These are phyloP conservation scores for Rhizophagus prolifer DNA, from an alignment of 192 early-diverging fungal species.

Conservation along the genomic window DNA sequence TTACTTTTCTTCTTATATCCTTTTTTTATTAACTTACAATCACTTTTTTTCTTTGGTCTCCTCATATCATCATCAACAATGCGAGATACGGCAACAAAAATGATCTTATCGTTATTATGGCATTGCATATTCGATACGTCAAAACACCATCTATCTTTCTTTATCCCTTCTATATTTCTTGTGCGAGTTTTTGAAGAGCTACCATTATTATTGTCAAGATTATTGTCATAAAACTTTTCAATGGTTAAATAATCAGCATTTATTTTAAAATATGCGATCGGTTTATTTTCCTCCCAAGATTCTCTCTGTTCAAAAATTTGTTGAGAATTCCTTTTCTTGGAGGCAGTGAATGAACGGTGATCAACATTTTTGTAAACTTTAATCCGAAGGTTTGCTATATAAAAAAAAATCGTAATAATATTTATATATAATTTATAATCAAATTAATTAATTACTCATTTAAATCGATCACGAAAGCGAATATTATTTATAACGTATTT, in stretches of 20 bases:
- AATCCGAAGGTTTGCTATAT: neutral
- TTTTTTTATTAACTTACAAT: neutral
- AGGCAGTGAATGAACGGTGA: neutral
- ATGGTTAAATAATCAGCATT: neutral
- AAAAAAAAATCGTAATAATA: too few species aligned
- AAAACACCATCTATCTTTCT: neutral
- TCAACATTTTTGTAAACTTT: neutral
- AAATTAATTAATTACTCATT: too few species aligned
- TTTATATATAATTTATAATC: too few species aligned
- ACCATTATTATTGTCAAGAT: neutral
- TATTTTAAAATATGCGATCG: neutral
- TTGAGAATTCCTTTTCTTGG: neutral
- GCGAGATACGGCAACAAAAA: neutral
- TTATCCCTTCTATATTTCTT: neutral
- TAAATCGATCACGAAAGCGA: too few species aligned
- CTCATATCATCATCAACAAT: neutral
- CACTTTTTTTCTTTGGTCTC: neutral
- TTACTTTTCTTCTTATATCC: neutral
- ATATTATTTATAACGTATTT: neutral
- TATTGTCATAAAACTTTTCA: neutral
- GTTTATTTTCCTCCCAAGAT: neutral
- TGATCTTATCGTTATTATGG: neutral
- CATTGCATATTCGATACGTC: neutral
- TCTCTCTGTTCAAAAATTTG: neutral
- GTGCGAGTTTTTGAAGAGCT: neutral